Percentiles rank a stretch among this genome's conserved stretches.
These are phyloP conservation scores for Planoprotostelium fungivorum DNA, from an alignment of 78 protist genomes.

Conservation along the genomic window DNA sequence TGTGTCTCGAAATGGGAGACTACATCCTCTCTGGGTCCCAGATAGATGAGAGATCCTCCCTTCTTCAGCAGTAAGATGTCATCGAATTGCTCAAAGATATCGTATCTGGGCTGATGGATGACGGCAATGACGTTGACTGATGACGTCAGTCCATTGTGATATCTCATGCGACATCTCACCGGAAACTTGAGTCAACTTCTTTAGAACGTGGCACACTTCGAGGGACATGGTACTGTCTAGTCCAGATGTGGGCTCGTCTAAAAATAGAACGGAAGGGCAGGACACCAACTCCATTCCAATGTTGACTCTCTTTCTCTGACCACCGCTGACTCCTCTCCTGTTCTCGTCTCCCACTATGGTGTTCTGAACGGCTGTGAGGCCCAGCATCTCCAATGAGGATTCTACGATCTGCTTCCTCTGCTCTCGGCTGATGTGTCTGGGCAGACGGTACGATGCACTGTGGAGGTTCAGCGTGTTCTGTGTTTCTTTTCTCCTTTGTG, in stretches of 20 bases:
- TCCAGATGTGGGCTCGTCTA: constrained; percentile 70
- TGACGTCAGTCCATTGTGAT: background rate
- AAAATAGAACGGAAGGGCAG: constrained; percentile 54
- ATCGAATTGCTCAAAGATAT: constrained; percentile 51
- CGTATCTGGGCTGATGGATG: constrained; percentile 62
- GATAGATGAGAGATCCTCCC: constrained; percentile 33
- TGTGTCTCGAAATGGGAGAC: background rate
- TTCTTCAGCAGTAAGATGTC: constrained; percentile 30
- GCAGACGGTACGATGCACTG: constrained; percentile 37
- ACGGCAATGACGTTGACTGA: constrained; percentile 36
- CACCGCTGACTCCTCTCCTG: too few relatives aligned
- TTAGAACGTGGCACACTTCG: constrained; percentile 32
- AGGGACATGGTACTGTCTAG: constrained; percentile 56
- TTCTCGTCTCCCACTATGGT: constrained; percentile 16
- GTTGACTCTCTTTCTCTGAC: too few relatives aligned
- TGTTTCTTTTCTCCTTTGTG: too few relatives aligned
- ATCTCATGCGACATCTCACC: background rate
- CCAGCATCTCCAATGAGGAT: constrained; percentile 26
- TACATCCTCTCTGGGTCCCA: constrained; percentile 17
- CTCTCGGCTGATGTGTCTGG: constrained; percentile 3
- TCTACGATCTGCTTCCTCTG: constrained; percentile 3
- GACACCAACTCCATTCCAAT: too few relatives aligned
- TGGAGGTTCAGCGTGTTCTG: too few relatives aligned
- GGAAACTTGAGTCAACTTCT: constrained; percentile 21
- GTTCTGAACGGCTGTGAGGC: constrained; percentile 14